A percentile compares a stretch with the other conserved stretches of the same genome.
These are phyloP conservation scores for Scheffersomyces spartinae DNA, from an alignment of 805 yeast genomes.

Conservation along the genomic window DNA sequence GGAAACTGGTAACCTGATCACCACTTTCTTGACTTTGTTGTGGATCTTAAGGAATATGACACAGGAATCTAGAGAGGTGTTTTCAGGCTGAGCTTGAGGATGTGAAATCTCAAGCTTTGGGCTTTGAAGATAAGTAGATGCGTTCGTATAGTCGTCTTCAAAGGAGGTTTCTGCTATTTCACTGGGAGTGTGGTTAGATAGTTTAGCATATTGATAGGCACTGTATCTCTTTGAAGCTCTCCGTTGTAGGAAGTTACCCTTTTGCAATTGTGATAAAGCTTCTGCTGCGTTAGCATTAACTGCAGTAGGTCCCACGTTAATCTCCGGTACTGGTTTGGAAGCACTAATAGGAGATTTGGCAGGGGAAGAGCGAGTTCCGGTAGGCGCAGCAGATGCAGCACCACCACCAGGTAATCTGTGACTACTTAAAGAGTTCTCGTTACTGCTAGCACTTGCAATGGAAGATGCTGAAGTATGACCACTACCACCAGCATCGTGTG, in stretches of 20 bases:
- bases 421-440: too few relatives aligned
- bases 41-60: conserved; percentile 38
- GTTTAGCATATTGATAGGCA: conserved; percentile 82
- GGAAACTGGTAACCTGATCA: conserved; percentile 33
- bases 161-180: conserved; percentile 13
- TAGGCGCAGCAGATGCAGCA: neutral
- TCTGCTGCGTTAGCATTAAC: too few relatives aligned
- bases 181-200: conserved; percentile 34
- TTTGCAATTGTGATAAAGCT: conserved; percentile 69
- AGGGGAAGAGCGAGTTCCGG: conserved; percentile 1
- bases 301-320: neutral
- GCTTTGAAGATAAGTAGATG: neutral
- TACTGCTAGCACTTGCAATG: too few relatives aligned
- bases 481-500: conserved; percentile 1
- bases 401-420: too few relatives aligned
- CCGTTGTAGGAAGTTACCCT: conserved; percentile 74
- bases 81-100: neutral
- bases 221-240: conserved; percentile 91
- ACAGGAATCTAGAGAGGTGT: neutral
- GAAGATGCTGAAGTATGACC: neutral
- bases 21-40: conserved; percentile 44
- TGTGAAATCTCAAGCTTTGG: neutral
- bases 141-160: neutral
- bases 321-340: conserved; percentile 3
- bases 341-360: conserved; percentile 1